Conservation (phyloP, 768 basidiomycete species). For the Tylopilus sp. region DNA sequence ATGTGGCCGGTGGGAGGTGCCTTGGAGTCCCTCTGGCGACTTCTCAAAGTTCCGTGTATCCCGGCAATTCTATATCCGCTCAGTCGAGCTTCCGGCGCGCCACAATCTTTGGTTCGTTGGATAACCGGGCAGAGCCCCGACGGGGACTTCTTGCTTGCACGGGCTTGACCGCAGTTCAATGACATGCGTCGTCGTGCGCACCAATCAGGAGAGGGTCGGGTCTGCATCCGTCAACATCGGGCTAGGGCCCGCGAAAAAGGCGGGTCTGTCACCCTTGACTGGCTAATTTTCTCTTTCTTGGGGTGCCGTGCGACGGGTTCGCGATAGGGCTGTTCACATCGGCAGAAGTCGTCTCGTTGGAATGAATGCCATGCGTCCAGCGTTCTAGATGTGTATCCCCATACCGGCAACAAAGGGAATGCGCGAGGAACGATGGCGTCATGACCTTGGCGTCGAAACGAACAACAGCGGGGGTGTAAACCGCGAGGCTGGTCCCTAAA, state of each 20-base stretch:
- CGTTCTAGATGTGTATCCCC: conserved; percentile 5
- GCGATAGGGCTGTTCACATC: conserved; percentile 8
- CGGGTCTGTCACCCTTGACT: conserved; percentile 3
- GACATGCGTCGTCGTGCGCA: too few species aligned
- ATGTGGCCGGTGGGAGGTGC: too few species aligned
- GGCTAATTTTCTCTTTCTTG: not conserved
- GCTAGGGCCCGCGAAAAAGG: not conserved
- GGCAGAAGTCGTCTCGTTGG: conserved; percentile 3
- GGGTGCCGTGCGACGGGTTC: not conserved
- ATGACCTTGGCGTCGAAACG: conserved; percentile 1
- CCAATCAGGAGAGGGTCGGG: too few species aligned
- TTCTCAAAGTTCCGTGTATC: conserved; percentile 26
- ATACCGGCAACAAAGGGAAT: conserved; percentile 5
- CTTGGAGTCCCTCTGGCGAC: conserved; percentile 6
- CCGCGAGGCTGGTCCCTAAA: conserved; percentile 22
- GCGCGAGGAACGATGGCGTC: conserved; percentile 7
- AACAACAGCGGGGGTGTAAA: not conserved
- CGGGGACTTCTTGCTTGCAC: too few species aligned
- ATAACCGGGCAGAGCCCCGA: conserved; percentile 3
- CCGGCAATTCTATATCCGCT: conserved; percentile 32
- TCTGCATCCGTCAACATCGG: too few species aligned
- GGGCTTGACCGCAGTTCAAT: too few species aligned
- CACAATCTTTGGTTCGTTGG: too few species aligned
- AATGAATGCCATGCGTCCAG: conserved; percentile 18
- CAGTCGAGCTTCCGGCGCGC: conserved; percentile 30